Base-by-base conservation (phyloP, 2,329 filamentous ascomycete genomes). In the Talaromyces sp. region DNA sequence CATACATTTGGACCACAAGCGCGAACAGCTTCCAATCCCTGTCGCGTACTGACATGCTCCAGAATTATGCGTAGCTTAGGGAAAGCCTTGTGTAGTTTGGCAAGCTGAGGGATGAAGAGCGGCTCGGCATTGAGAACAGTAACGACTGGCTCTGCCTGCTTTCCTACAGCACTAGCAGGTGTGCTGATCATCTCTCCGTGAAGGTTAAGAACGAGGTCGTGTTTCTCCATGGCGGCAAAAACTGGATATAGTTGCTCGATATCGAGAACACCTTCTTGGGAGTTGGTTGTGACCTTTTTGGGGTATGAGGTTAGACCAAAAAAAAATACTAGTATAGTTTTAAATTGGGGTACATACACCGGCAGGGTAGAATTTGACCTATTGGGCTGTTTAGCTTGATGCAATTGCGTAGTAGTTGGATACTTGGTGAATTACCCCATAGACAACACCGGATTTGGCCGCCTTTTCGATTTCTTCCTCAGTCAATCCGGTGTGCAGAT, bases 21-120 rank as follows among this genome's bases (percentile, higher is more conserved):
- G 65, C 84, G 83, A 39, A 97, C 93, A 0, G 91, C 88, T 65
- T 89, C 85, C 4, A 96, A 81, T 0, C 92, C 93, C 0, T 89
- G 91, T 1, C 86, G 87, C 0, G 92, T 96, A 11, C 92, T 93
- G 81, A 91, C 96, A 78, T 97, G 93, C 79, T 97, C 91, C 54
- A 95, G 75, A 49, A 90, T 74, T 49, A 78, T 78, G 17, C 75
- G 73, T 47, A 78, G 70, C 58, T 75, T 75, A 25, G 93, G 93
- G 74, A 96, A 97, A 28, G 81, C 81, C 25, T 82, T 76, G 70
- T 96, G 91, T 1, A 98, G 83, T 19, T 84, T 83, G 65, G 84
- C 80, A 36, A 97, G 81, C 0, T 88, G 93, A 0, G 93, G 93
- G 9, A 98, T 81, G 78, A 98, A 98, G 2, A 81, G 81, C 64